Evolutionary conservation across 1,284 basidiomycete genomes (phyloP), one percentile per base, ranked within the genome.

Genomic region (Cryptococcus sp.): DNA sequence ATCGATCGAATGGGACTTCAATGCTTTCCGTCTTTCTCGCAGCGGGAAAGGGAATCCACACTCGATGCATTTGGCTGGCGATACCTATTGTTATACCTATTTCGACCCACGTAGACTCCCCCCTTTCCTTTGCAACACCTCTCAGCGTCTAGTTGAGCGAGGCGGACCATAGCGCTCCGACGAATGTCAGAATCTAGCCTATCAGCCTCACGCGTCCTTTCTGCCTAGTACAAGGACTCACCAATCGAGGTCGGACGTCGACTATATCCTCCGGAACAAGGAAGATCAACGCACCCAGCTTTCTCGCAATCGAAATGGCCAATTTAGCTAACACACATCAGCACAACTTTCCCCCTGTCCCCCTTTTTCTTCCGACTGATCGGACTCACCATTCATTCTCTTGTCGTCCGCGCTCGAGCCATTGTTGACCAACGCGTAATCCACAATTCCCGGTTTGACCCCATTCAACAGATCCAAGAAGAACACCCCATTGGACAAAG

Each of bases 211-310:
- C 82, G 75, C 62, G 75, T 79, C 82, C 82, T 4, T 14, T 31
- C 4, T 12, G 19, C 25, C 26, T 16, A 21, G 21, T 2, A 35
- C 9, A n/a, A 26, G 22, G 35, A 77, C 82, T 50, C 65, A 91
- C 88, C 69, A 92, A 14, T 31, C 28, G 7, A 7, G 28, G 28
- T 31, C 28, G 28, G 28, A 31, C 28, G 14, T 24, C 6, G 21
- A n/a, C 56, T 59, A 54, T 28, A 63, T 59, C 93, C 72, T 98
- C 95, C 1, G 94, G 92, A 0, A 98, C 95, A 53, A 98, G 77
- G 80, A 97, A 97, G 66, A 98, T 97, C 63, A 97, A 76, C 4
- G 91, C 90, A 48, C 92, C 90, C 82, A 95, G 83, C 81, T 98
- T 98, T 68, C 94, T 81, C 21, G 94, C 93, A 63, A 98, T 97